Base-by-base conservation (phyloP, 306 rosid species). In the Castanea crenata region DNA sequence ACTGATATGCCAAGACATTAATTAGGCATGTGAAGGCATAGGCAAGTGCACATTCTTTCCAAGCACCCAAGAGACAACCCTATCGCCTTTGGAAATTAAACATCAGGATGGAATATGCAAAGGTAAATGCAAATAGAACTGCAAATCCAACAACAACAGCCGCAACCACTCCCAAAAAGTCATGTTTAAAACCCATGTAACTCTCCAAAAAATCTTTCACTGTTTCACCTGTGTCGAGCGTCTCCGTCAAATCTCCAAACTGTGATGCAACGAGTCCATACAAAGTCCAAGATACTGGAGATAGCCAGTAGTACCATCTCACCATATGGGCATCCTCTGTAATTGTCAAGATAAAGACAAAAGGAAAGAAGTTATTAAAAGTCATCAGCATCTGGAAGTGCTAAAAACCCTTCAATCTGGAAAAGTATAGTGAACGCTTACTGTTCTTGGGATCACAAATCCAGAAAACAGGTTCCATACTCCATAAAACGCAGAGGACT, bases 401-500 rank as follows among this genome's bases (percentile, higher is more conserved):
- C 54, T 49, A 12, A 49, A 49, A 49, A 49, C 4, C 13, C 13
- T 49, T 10, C 54, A 49, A 13, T 49, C 54, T 3, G 54, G 15
- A 49, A 49, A 49, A 49, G 13, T 49, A 49, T 12, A 59, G 11
- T 3, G 23, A 8, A 5, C 51, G 79, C 89, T 81, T 83, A 92
- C 97, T 0, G 90, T 75, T 62, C 79, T 64, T 16, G 95, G 93
- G 71, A 90, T 41, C 14, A 92, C 1, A 74, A 90, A 92, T 58
- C 97, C 97, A 1, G 96, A 89, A 59, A 92, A 92, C 62, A 92
- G 89, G 44, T 85, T 92, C 97, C 97, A 92, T 3, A 85, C 0
- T 25, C 70, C 88, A 57, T 85, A 90, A 55, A 92, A 92, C 20
- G 88, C 81, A 55, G 87, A 15, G 10, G 96, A 85, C 74, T 64